These are phyloP conservation scores for Yamadazyma kitorensis DNA, from an alignment of 805 yeast species.

Conservation along the genomic window DNA sequence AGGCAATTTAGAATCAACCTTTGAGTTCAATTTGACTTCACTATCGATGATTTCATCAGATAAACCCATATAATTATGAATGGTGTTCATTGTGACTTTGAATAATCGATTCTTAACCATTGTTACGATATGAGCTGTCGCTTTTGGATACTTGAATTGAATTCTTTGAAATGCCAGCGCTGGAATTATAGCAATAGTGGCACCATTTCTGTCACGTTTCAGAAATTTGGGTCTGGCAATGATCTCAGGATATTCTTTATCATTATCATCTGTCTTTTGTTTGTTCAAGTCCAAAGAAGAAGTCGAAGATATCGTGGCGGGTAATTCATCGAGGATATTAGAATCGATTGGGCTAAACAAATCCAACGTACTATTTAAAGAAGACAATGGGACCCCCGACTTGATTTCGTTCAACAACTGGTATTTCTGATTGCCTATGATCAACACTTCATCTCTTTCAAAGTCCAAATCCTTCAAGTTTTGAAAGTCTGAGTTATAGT, in stretches of 20 bases:
- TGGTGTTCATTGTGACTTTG: slow-evolving; percentile 88
- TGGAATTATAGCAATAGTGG: slow-evolving; percentile 92
- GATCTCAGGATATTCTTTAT: slow-evolving; percentile 31
- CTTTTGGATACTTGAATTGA: slow-evolving; percentile 73
- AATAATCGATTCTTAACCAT: slow-evolving; percentile 84
- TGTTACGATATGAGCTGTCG: slow-evolving; percentile 91
- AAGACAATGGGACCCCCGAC: slow-evolving; percentile 80
- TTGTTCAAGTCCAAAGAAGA: slow-evolving; percentile 12
- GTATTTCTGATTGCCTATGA: slow-evolving; percentile 57
- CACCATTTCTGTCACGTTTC: slow-evolving; percentile 22
- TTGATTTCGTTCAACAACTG: slow-evolving; percentile 78
- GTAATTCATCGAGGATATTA: slow-evolving; percentile 1
- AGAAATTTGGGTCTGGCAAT: slow-evolving; percentile 65
- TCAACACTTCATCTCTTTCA: slow-evolving; percentile 39
- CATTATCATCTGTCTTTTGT: slow-evolving; percentile 1
- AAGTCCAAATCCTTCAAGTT: slow-evolving; percentile 26
- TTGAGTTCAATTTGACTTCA: slow-evolving; percentile 62
- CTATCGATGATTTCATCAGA: slow-evolving; percentile 78
- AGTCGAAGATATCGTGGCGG: slow-evolving; percentile 8
- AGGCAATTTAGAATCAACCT: slow-evolving; percentile 45
- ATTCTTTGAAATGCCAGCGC: slow-evolving; percentile 73
- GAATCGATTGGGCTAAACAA: slow-evolving; percentile 44
- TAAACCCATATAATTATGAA: slow-evolving; percentile 80
- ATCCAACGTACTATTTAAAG: slow-evolving; percentile 75
- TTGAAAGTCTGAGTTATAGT: slow-evolving; percentile 10